Percentiles rank a stretch among this genome's conserved stretches.
These are phyloP conservation scores for Xanthoparmelia taractica DNA, from an alignment of 495 filamentous ascomycete species.

Conservation along the genomic window DNA sequence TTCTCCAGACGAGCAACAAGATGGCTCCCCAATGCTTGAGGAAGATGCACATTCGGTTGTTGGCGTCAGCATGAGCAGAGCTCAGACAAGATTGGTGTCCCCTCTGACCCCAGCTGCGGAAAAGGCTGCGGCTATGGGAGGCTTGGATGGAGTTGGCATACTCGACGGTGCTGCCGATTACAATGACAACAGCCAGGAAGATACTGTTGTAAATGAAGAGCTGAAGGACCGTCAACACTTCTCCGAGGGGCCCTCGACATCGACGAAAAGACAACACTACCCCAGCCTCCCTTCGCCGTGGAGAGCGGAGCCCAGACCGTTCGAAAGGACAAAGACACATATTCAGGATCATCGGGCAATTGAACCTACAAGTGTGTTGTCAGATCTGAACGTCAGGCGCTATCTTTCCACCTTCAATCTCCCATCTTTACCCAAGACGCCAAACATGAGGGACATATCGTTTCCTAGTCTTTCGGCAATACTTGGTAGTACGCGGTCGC, in stretches of 20 bases:
- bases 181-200: not conserved
- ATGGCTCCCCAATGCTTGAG: conserved; percentile 11
- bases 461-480: conserved; percentile 19
- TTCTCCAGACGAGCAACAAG: conserved; percentile 13
- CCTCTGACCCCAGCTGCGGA: conserved; percentile 67
- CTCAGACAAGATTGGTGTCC: conserved; percentile 63
- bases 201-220: conserved; percentile 7
- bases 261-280: conserved; percentile 22
- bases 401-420: conserved; percentile 28
- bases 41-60: conserved; percentile 42
- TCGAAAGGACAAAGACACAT: conserved; percentile 31
- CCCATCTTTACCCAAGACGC: conserved; percentile 47
- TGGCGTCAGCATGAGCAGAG: conserved; percentile 66
- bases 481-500: conserved; percentile 14
- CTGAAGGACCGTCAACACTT: not conserved
- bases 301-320: conserved; percentile 42
- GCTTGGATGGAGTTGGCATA: conserved; percentile 43
- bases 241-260: conserved; percentile 21
- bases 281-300: conserved; percentile 42
- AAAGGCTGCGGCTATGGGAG: conserved; percentile 61
- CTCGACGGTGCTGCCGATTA: conserved; percentile 35
- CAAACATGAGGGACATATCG: conserved; percentile 28
- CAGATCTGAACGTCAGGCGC: conserved; percentile 25
- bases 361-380: conserved; percentile 38
- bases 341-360: conserved; percentile 34